Base-by-base conservation (phyloP, 148 eudicot species). In the Dianthus caryophyllus region DNA sequence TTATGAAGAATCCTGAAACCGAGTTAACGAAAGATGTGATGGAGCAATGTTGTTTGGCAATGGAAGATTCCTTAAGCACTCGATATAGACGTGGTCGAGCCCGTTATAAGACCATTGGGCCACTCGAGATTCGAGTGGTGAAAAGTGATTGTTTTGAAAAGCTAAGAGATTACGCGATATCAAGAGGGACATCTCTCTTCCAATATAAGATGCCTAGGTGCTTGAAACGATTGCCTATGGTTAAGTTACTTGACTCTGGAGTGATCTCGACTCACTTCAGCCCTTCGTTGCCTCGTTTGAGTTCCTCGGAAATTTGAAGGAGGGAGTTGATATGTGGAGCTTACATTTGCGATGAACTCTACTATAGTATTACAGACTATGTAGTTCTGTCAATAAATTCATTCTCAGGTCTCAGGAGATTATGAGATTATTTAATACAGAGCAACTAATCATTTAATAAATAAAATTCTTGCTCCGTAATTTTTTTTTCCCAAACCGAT, bases 161-260 rank as follows among this genome's bases (percentile, higher is more conserved):
- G 76, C n/a, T 83, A 12, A 80, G 75, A 80, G 86, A 83, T 36
- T 77, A 83, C 12, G 82, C 84, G 6, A 72, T 83, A 16, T 72
- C 80, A 0, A 80, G 72, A 64, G 86, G 86, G 0, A 77, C 84
- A 6, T 83, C 86, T 3, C 69, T 77, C 25, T 72, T 73, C 46
- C 86, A 83, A 38, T 80, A 80, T 16, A 83, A 83, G 73, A 79
- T 56, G 31, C 86, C 86, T 5, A 77, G 86, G 59, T 83, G 83
- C 22, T 83, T 83, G 27, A 77, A 41, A 48, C 66, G 48, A 29
- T 2, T 64, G 29, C 80, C 86, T 17, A 75, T 80, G 17, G 43
- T 63, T 57, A 77, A 83, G 55, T 48, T 80, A 9, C 50, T 83
- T 11, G 69, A 80, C 30, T 70, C 76, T 1, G 61, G 78, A 13